Evolutionary conservation across 1,139 yeast species (phyloP).

Genomic region (Diutina catenulata): DNA sequence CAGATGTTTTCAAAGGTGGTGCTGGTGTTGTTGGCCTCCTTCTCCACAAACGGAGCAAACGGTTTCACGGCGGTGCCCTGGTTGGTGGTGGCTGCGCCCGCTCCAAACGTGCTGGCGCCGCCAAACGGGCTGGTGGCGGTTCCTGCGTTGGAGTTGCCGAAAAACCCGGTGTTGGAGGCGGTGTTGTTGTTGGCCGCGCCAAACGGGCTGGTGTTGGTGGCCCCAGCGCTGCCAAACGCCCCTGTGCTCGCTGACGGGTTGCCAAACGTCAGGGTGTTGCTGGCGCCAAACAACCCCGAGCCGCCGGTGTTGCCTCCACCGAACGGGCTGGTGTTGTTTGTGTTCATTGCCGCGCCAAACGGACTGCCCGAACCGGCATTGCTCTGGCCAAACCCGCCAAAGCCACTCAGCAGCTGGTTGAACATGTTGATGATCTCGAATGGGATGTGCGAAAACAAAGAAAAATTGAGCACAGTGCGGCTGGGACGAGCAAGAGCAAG

Average conservation of each 20-base stretch:
- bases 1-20: slow-evolving; percentile 57
- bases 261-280: too few relatives aligned
- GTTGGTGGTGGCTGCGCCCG: slow-evolving; percentile 22
- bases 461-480: not conserved
- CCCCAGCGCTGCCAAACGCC: slow-evolving; percentile 16
- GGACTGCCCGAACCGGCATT: slow-evolving; percentile 9
- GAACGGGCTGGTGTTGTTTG: not conserved
- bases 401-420: slow-evolving; percentile 39
- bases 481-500: not conserved
- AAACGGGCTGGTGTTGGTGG: slow-evolving; percentile 7
- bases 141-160: not conserved
- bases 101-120: slow-evolving; percentile 12
- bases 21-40: slow-evolving; percentile 54
- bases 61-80: slow-evolving; percentile 72
- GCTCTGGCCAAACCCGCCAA: slow-evolving; percentile 48
- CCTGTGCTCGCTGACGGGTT: too few relatives aligned
- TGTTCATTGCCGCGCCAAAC: too few relatives aligned
- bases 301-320: not conserved
- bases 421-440: slow-evolving; percentile 20
- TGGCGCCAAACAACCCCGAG: not conserved
- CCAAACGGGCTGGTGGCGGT: slow-evolving; percentile 11
- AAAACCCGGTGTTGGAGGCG: not conserved
- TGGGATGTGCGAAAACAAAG: not conserved
- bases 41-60: slow-evolving; percentile 54
- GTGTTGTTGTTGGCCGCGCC: not conserved